phyloP scores from a whole-genome alignment of 2,329 filamentous ascomycete species.

The Hirsutella minnesotensis region DNA sequence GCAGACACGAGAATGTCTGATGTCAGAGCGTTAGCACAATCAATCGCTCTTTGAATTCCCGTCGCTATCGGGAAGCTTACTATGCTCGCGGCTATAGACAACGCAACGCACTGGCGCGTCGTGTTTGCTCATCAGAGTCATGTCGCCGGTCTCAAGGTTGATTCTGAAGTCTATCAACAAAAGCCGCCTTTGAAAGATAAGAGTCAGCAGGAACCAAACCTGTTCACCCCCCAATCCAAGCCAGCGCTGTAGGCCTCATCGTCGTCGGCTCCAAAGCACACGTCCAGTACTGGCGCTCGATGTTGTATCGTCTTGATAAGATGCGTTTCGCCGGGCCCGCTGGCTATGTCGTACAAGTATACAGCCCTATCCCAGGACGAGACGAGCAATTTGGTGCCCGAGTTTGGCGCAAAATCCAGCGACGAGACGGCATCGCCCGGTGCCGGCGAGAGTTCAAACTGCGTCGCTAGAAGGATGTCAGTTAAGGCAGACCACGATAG shows the following conservation, averaged over 20 bases:
- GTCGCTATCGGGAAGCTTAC: slow-evolving; percentile 23
- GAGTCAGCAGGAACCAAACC: slow-evolving; percentile 38
- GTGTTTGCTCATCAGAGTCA: slow-evolving; percentile 69
- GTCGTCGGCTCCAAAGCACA: slow-evolving; percentile 78
- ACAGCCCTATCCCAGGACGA: slow-evolving; percentile 91
- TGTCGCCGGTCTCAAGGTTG: slow-evolving; percentile 59
- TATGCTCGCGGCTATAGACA: slow-evolving; percentile 65
- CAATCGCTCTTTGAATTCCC: not conserved
- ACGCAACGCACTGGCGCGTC: slow-evolving; percentile 69
- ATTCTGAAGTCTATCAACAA: no score
- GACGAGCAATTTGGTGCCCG: slow-evolving; percentile 69
- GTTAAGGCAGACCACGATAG: not conserved
- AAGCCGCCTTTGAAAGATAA: no score
- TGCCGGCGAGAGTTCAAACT: slow-evolving; percentile 73
- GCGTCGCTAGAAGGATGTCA: slow-evolving; percentile 39
- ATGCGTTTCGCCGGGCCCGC: slow-evolving; percentile 38
- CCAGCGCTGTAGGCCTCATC: slow-evolving; percentile 77
- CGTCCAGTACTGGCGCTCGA: slow-evolving; percentile 75
- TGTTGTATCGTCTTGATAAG: slow-evolving; percentile 67
- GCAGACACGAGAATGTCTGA: slow-evolving; percentile 69
- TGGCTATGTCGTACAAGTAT: slow-evolving; percentile 72
- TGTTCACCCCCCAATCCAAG: slow-evolving; percentile 76
- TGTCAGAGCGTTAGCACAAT: not conserved
- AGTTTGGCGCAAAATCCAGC: slow-evolving; percentile 69
- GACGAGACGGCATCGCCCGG: slow-evolving; percentile 82